Conservation (phyloP, 352 stramenopile genomes). For the Phytopythium mirpurense region DNA sequence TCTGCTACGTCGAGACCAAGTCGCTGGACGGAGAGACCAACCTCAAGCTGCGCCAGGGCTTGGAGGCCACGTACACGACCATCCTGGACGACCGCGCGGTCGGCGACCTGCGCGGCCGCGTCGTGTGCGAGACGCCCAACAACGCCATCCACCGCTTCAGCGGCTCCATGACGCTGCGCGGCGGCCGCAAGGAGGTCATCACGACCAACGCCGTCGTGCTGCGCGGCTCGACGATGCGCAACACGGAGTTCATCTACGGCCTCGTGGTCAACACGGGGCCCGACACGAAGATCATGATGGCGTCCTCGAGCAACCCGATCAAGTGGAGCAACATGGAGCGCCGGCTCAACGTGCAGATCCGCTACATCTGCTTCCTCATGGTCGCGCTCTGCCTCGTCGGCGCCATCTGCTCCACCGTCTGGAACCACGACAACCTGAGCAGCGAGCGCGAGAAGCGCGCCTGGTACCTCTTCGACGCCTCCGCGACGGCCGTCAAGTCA, state of each 20-base stretch:
- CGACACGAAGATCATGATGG: constrained; percentile 90
- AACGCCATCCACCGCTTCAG: constrained; percentile 90
- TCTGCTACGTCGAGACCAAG: constrained; percentile 91
- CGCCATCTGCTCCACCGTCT: constrained; percentile 53
- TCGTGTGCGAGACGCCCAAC: constrained; percentile 84
- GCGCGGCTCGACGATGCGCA: constrained; percentile 84
- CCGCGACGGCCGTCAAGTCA: constrained; percentile 38
- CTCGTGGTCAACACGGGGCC: constrained; percentile 90
- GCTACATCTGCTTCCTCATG: constrained; percentile 84
- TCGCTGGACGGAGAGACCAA: constrained; percentile 93
- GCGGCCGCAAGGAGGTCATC: constrained; percentile 65
- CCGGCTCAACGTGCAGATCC: constrained; percentile 73
- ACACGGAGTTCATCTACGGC: constrained; percentile 90
- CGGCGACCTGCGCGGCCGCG: constrained; percentile 41
- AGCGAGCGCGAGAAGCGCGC: constrained; percentile 22
- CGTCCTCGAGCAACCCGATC: constrained; percentile 64
- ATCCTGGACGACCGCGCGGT: constrained; percentile 49
- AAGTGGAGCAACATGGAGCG: constrained; percentile 89
- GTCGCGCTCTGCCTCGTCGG: constrained; percentile 66
- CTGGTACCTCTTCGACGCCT: constrained; percentile 70
- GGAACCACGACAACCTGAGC: constrained; percentile 63
- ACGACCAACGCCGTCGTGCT: constrained; percentile 79
- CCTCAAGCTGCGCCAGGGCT: constrained; percentile 84
- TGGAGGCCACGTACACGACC: constrained; percentile 71
- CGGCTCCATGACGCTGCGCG: constrained; percentile 69